Evolutionary conservation across 106 monocot genomes (phyloP), one percentile per base, ranked within the genome.

Genomic region (Allium fistulosum): DNA sequence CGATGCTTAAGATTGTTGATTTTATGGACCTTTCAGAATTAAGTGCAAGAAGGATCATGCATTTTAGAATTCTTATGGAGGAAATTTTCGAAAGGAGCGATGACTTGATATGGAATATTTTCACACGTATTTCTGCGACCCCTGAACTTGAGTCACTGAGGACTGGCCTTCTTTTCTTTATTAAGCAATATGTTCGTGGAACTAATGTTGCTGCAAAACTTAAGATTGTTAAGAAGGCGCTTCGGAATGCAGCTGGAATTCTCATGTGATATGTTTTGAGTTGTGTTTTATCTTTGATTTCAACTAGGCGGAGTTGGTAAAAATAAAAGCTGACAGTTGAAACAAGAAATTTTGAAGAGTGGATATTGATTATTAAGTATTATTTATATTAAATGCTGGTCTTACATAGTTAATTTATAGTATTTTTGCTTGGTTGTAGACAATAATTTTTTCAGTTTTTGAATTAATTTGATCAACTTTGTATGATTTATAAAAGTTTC

Each of bases 51-150:
- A 78, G 82, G 77, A 77, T 89, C 47, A 79, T 92, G 80, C 92
- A 92, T 76, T 92, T 89, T 50, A 69, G 86, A 62, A 79, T 89
- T 74, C 77, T 92, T 47, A 89, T 97, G 26, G 89, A 92, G 68
- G 59, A 69, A 7, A 15, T 97, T 26, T 72, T 92, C 49, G 71
- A 77, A 59, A 82, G 73, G 26, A 61, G 58, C 7, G 85, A 91
- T 11, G 59, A 81, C 7, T 46, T 75, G 10, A 69, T 92, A 11
- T 92, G 97, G 97, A 97, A 92, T 65, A 68, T 87, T 11, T 97
- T 97, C 78, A 79, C 92, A 0, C 81, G 95, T 11, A 61, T 92
- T 1, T 82, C 89, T 28, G 79, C 61, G 1, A 27, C 82, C 26
- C 84, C 86, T 2, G 92, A 89, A 77, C 84, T 86, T 5, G 89